phyloP scores from a whole-genome alignment of 306 rosid genomes.

The Vigna trinervia region DNA sequence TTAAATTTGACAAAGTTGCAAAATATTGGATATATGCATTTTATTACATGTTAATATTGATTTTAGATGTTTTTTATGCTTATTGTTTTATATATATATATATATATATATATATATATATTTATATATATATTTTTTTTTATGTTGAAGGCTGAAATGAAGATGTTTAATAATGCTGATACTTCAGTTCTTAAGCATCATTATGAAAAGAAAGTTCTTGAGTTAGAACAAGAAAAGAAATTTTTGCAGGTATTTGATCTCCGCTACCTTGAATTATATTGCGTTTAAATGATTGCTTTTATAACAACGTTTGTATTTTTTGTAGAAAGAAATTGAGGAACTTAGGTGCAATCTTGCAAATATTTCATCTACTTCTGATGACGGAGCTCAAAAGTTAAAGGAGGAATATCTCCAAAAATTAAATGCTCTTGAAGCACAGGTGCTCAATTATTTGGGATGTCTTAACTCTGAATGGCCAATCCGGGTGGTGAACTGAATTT shows the following conservation, averaged over 20 bases:
- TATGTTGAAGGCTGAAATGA: constrained; percentile 88
- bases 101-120: too few relatives aligned
- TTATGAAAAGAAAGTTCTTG: constrained; percentile 92
- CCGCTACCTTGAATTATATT: constrained; percentile 10
- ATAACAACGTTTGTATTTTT: constrained; percentile 27
- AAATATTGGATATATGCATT: not conserved
- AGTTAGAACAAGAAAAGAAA: constrained; percentile 89
- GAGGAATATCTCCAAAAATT: constrained; percentile 89
- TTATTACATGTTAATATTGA: not conserved
- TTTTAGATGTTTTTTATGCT: constrained; percentile 15
- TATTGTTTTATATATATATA: not conserved
- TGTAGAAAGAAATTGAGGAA: constrained; percentile 86
- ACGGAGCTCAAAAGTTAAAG: constrained; percentile 87
- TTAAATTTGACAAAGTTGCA: constrained; percentile 15
- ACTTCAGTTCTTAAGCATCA: constrained; percentile 81
- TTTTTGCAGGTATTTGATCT: constrained; percentile 69
- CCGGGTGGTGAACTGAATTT: constrained; percentile 34
- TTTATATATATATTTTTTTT: not conserved
- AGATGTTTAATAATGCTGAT: constrained; percentile 62
- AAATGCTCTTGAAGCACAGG: constrained; percentile 91
- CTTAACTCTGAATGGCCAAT: constrained; percentile 29
- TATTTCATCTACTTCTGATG: constrained; percentile 81
- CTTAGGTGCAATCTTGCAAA: constrained; percentile 67
- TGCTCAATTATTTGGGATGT: constrained; percentile 38
- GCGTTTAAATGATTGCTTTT: constrained; percentile 3